These are phyloP conservation scores for Zymoseptoria ardabiliae DNA, from an alignment of 2,329 filamentous ascomycete species.

Conservation along the genomic window DNA sequence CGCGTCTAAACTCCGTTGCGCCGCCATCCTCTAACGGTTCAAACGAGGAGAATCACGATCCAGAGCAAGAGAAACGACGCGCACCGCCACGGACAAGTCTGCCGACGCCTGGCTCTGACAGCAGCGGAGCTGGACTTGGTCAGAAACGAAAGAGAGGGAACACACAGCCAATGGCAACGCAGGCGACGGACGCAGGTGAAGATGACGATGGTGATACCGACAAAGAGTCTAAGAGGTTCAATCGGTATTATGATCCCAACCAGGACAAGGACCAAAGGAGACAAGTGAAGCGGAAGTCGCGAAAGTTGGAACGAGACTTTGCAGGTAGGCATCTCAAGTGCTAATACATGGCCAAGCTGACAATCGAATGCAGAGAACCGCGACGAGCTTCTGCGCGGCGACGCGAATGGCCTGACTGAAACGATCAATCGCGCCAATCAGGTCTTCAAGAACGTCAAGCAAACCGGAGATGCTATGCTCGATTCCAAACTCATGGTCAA, in stretches of 20 bases:
- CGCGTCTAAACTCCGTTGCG: conserved; percentile 10
- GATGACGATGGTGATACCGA: conserved; percentile 19
- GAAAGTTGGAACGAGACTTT: conserved; percentile 58
- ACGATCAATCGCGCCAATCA: conserved; percentile 39
- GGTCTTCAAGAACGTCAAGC: conserved; percentile 60
- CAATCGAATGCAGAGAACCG: conserved; percentile 51
- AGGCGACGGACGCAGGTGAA: conserved; percentile 16
- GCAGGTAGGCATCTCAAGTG: conserved; percentile 40
- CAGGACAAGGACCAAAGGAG: conserved; percentile 70
- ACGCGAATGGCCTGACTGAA: conserved; percentile 43
- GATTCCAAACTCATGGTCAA: conserved; percentile 81
- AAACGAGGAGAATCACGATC: conserved; percentile 39
- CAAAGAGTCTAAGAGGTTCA: conserved; percentile 27
- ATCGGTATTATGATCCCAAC: conserved; percentile 66
- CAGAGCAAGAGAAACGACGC: conserved; percentile 17
- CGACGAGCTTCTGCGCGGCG: conserved; percentile 60
- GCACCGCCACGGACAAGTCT: conserved; percentile 14
- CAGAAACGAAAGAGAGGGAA: conserved; percentile 17
- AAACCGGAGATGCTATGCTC: conserved; percentile 83
- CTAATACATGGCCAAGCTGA: conserved; percentile 21
- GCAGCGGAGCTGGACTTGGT: conserved; percentile 4
- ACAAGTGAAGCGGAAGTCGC: conserved; percentile 59
- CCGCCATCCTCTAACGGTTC: conserved; percentile 22
- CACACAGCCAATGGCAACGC: conserved; percentile 3
- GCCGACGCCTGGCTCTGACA: conserved; percentile 33